A percentile compares a stretch with the other conserved stretches of the same genome.
These are phyloP conservation scores for Termitomyces sp. DNA, from an alignment of 768 basidiomycete species.

Conservation along the genomic window DNA sequence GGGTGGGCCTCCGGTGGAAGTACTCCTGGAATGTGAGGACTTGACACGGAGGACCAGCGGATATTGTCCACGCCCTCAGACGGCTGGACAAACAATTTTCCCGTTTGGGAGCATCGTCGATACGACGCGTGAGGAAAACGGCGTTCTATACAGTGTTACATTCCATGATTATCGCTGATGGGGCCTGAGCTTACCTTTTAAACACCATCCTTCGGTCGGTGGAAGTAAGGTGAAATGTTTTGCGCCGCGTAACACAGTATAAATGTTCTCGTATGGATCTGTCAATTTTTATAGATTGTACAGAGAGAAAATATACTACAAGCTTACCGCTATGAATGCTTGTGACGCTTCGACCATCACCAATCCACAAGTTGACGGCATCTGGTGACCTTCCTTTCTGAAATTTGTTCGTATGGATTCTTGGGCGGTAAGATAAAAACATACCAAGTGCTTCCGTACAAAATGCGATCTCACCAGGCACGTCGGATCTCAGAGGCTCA, in stretches of 20 bases:
- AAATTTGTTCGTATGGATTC: neutral
- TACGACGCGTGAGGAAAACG: constrained; percentile 70
- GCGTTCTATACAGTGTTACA: constrained; percentile 40
- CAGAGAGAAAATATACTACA: neutral
- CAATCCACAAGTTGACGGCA: constrained; percentile 94
- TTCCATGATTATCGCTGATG: neutral
- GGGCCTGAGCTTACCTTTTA: constrained; percentile 55
- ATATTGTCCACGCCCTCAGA: constrained; percentile 35
- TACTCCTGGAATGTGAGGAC: constrained; percentile 49
- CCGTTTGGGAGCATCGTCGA: constrained; percentile 38
- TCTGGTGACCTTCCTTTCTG: constrained; percentile 64
- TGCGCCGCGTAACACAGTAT: constrained; percentile 78
- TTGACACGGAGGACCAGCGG: constrained; percentile 79
- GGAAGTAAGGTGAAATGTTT: constrained; percentile 88
- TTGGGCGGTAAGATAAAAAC: constrained; percentile 9
- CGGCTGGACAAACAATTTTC: constrained; percentile 26
- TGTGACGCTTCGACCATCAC: constrained; percentile 72
- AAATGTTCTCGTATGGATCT: constrained; percentile 88
- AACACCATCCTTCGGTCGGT: constrained; percentile 84
- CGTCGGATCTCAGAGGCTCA: constrained; percentile 55
- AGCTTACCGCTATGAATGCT: constrained; percentile 80
- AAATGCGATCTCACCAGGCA: constrained; percentile 70
- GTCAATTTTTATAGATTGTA: neutral
- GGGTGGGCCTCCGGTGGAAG: constrained; percentile 59
- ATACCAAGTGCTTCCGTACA: constrained; percentile 77